Percentiles rank a stretch among this genome's conserved stretches.
Conservation (phyloP, 441 rosid species). For the Brassica balearica region DNA sequence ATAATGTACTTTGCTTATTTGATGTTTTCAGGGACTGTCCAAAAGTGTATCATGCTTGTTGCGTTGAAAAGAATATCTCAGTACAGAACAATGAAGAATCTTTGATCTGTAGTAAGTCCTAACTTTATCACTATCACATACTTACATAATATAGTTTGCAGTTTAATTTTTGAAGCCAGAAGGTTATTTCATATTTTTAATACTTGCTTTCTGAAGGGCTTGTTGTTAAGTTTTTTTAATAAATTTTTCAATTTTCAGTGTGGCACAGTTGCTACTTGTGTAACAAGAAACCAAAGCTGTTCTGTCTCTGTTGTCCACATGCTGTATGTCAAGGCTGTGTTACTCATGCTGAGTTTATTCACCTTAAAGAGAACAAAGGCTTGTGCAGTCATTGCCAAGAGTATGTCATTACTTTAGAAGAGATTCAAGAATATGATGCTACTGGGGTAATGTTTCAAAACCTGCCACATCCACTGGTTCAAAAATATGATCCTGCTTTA, state of each 20-base stretch:
- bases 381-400: slow-evolving; percentile 39
- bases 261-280: slow-evolving; percentile 47
- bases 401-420: slow-evolving; percentile 35
- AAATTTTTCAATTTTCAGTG: slow-evolving; percentile 29
- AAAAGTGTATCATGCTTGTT: slow-evolving; percentile 41
- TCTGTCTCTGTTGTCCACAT: slow-evolving; percentile 38
- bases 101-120: slow-evolving; percentile 42
- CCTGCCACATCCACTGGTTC: not conserved
- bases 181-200: not conserved
- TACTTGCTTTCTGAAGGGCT: slow-evolving; percentile 11
- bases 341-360: slow-evolving; percentile 30
- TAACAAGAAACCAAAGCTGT: slow-evolving; percentile 34
- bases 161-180: not conserved
- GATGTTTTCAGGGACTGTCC: slow-evolving; percentile 39
- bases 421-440: slow-evolving; percentile 36
- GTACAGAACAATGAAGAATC: slow-evolving; percentile 27
- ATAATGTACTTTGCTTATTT: slow-evolving; percentile 19
- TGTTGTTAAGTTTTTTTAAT: slow-evolving; percentile 2
- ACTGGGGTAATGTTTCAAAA: slow-evolving; percentile 38
- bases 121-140: not conserved
- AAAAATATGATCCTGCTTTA: slow-evolving; percentile 2
- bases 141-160: not conserved
- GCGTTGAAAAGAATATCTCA: slow-evolving; percentile 14
- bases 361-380: slow-evolving; percentile 37
- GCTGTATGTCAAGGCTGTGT: slow-evolving; percentile 39